Evolutionary conservation across 176 grass and related monocot genomes (phyloP), one percentile per base, ranked within the genome.

Genomic region (Musa beccarii): DNA sequence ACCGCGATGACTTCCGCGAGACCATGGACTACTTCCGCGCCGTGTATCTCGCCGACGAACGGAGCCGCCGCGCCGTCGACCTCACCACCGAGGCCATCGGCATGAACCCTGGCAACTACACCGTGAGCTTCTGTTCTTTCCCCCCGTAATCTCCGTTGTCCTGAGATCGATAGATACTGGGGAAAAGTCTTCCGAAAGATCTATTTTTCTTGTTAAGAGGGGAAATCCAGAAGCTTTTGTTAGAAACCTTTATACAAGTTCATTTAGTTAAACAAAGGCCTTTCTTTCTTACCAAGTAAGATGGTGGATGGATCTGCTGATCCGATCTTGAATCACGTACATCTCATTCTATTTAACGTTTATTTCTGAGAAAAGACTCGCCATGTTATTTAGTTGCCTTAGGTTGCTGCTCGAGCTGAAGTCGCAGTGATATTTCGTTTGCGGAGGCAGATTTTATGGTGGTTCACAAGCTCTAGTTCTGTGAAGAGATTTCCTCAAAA

Each of bases 11-110:
- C 21, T 92, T 96, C 81, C 77, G 85, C 53, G 93, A 96, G 78
- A 87, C 85, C 73, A 96, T 96, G 93, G 89, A 88, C 80, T 96
- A 96, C 83, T 96, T 96, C 85, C 87, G 93, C 13, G 93, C 93
- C 26, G 74, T 96, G 72, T 96, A 96, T 81, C 55, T 74, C 66
- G 71, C 87, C 12, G 43, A 68, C 51, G 93, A 96, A 85, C 76
- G 80, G 66, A 96, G 89, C 73, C 49, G 54, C 63, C 90, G 95
- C 52, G 86, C 95, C 9, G 84, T 98, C 23, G 53, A 81, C 55
- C 78, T 98, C 76, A 93, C 90, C 29, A 54, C 84, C 1, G 95
- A 91, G 50, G 90, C 82, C 83, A 86, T 98, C 72, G 34, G 68
- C 78, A 63, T 90, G 67, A 98, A 98, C 76, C 80, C 95, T 28